A percentile compares a stretch with the other conserved stretches of the same genome.
Conservation (phyloP, 257 asterid species). For the Solanum neorickii region DNA sequence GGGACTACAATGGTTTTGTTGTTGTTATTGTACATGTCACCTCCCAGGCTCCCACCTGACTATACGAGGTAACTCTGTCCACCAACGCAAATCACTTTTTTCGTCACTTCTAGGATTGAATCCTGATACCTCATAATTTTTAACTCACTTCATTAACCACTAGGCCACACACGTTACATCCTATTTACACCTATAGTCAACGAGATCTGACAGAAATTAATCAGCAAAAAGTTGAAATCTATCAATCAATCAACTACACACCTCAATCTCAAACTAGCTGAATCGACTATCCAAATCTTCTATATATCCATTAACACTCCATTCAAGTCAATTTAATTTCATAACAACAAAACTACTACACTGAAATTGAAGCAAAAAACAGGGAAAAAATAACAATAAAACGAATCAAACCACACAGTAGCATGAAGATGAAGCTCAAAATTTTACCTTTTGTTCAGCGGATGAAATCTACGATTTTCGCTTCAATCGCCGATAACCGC, state of each 20-base stretch:
- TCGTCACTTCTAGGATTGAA: too few species aligned
- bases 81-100: neutral
- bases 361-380: neutral
- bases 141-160: neutral
- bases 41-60: neutral
- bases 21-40: neutral
- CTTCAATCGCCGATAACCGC: neutral
- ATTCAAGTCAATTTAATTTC: neutral
- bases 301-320: neutral
- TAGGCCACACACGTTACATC: accelerated
- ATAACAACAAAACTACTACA: neutral
- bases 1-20: neutral
- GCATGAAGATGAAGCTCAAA: neutral
- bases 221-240: neutral
- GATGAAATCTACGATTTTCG: neutral
- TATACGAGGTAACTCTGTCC: neutral
- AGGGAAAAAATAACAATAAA: neutral
- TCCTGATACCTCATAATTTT: neutral
- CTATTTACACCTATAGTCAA: neutral
- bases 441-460: neutral
- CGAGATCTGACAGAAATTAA: neutral
- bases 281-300: neutral
- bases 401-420: neutral
- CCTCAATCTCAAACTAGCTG: neutral
- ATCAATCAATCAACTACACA: neutral